A percentile compares a stretch with the other conserved stretches of the same genome.
Conservation (phyloP, 257 asterid species). For the Perilla frutescens region DNA sequence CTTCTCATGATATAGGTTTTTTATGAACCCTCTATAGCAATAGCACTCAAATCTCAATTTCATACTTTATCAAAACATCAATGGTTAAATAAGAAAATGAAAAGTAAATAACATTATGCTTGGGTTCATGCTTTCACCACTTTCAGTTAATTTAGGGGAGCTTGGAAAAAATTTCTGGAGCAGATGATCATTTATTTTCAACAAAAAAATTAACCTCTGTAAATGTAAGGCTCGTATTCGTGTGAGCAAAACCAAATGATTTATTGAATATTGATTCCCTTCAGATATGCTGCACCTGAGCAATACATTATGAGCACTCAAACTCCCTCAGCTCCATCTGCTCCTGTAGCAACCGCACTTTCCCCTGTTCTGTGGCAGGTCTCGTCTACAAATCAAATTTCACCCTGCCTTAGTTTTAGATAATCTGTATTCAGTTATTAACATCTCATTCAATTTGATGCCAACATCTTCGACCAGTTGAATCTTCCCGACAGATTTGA, state of each 20-base stretch:
- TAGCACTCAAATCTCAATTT: background rate
- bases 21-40: background rate
- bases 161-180: background rate
- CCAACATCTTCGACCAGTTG: constrained; percentile 57
- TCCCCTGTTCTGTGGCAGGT: constrained; percentile 99
- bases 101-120: background rate
- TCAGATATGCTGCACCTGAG: constrained; percentile 98
- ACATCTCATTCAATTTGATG: constrained; percentile 25
- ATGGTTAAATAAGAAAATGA: too few relatives aligned
- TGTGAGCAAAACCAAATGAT: background rate
- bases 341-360: constrained; percentile 93
- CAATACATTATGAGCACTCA: constrained; percentile 99
- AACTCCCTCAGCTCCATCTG: constrained; percentile 98
- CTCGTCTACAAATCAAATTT: background rate
- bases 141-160: too few relatives aligned
- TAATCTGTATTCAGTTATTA: background rate
- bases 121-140: background rate
- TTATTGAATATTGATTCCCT: constrained; percentile 11
- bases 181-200: background rate
- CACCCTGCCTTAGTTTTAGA: background rate
- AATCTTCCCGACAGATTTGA: constrained; percentile 92
- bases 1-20: background rate
- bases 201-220: background rate
- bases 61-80: background rate
- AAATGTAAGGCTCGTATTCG: background rate